These are phyloP conservation scores for Fragilariopsis cylindrus DNA, from an alignment of 108 stramenopile species.

Conservation along the genomic window DNA sequence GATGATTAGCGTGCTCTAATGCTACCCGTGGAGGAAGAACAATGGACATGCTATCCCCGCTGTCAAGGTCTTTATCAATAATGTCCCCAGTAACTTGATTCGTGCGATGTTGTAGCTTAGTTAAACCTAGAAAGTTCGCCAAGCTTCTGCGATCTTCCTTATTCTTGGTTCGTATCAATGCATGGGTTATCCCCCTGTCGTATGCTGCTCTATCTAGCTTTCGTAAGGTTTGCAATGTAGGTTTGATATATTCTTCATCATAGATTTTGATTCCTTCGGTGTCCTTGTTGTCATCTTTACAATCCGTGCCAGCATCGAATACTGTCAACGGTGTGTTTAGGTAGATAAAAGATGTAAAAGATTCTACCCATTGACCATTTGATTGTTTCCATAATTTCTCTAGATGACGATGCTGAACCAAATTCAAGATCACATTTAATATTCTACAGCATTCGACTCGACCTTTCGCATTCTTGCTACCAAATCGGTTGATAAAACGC, in stretches of 20 bases:
- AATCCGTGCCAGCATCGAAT: background rate
- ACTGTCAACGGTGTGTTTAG: slow-evolving; percentile 3
- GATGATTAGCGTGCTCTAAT: slow-evolving; percentile 66
- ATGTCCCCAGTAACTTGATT: background rate
- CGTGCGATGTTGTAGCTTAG: background rate
- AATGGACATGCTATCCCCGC: background rate
- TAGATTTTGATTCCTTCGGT: background rate
- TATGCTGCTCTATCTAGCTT: slow-evolving; percentile 20
- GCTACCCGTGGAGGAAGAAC: slow-evolving; percentile 69
- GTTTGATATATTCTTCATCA: slow-evolving; percentile 13
- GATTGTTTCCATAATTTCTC: slow-evolving; percentile 29
- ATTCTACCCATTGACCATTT: slow-evolving; percentile 24
- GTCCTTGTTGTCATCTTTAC: background rate
- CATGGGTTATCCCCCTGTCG: slow-evolving; percentile 42
- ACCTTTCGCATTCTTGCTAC: background rate
- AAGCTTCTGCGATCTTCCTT: slow-evolving; percentile 8
- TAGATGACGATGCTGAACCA: slow-evolving; percentile 23
- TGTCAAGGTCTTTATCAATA: background rate
- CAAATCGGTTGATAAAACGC: slow-evolving; percentile 1
- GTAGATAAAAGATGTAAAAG: slow-evolving; percentile 25
- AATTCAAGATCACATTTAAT: slow-evolving; percentile 10
- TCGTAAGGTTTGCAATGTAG: slow-evolving; percentile 22
- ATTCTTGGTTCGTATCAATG: slow-evolving; percentile 24
- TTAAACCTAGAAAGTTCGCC: slow-evolving; percentile 5
- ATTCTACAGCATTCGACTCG: background rate